phyloP scores from a whole-genome alignment of 2,329 filamentous ascomycete genomes.

The Ophiostoma piceae region DNA sequence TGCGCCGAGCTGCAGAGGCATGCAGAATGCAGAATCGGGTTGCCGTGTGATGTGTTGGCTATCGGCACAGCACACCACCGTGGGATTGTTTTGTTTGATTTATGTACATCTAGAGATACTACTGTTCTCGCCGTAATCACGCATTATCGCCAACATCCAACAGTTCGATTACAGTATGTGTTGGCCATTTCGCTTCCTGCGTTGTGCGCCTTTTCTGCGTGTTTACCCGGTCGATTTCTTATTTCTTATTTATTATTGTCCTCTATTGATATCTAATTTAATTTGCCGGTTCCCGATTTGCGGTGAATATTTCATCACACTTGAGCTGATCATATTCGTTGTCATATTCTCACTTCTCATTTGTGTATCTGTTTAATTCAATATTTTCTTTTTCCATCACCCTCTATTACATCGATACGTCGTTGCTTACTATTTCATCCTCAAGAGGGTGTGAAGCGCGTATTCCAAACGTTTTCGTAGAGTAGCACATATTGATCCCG shows the following conservation, averaged over 20 bases:
- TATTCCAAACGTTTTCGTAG: not conserved
- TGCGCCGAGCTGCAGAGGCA: not conserved
- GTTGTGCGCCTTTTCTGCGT: not conserved
- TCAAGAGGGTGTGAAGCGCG: slow-evolving; percentile 1
- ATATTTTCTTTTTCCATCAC: not conserved
- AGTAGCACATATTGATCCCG: too few relatives aligned
- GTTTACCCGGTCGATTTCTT: not conserved
- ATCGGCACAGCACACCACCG: not conserved
- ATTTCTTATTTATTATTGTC: too few relatives aligned
- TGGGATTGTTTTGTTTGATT: not conserved
- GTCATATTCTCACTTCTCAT: not conserved
- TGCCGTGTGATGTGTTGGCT: slow-evolving; percentile 1
- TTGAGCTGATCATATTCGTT: not conserved
- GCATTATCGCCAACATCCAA: not conserved
- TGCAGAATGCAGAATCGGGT: slow-evolving; percentile 4
- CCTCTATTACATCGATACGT: not conserved
- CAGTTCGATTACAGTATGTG: not conserved
- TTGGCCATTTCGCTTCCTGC: slow-evolving; percentile 1
- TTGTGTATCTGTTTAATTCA: not conserved
- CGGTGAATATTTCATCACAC: not conserved
- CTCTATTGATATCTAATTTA: not conserved
- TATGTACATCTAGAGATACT: too few relatives aligned
- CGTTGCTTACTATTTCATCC: not conserved
- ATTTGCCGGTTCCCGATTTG: not conserved
- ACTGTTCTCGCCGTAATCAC: not conserved